These are phyloP conservation scores for Cyathus striatus DNA, from an alignment of 768 basidiomycete species.

Conservation along the genomic window DNA sequence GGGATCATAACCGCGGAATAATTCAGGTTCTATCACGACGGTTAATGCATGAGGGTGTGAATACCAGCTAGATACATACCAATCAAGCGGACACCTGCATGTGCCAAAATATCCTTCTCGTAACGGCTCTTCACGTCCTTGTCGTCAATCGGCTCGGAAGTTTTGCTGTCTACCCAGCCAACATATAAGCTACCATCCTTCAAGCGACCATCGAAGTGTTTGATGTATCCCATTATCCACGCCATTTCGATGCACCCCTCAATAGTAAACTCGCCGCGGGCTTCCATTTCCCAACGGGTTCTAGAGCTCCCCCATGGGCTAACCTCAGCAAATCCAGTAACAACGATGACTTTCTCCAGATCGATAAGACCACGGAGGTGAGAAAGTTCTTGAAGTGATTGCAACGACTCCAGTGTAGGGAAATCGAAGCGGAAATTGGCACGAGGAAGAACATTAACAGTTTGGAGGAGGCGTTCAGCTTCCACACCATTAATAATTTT, in stretches of 20 bases:
- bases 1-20: constrained; percentile 97
- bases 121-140: constrained; percentile 94
- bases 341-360: constrained; percentile 91
- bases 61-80: constrained; percentile 45
- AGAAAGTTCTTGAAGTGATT: constrained; percentile 67
- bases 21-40: constrained; percentile 74
- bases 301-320: constrained; percentile 98
- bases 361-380: constrained; percentile 87
- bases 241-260: constrained; percentile 99
- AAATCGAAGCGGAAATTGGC: constrained; percentile 98
- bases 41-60: constrained; percentile 7
- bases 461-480: constrained; percentile 89
- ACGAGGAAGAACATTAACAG: constrained; percentile 88
- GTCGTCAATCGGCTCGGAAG: constrained; percentile 91
- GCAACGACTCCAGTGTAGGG: constrained; percentile 73
- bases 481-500: constrained; percentile 85
- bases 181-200: constrained; percentile 91
- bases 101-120: constrained; percentile 88
- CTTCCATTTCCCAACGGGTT: constrained; percentile 99
- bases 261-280: constrained; percentile 93
- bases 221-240: constrained; percentile 99
- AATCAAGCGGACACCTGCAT: constrained; percentile 91
- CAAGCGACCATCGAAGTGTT: constrained; percentile 96
- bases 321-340: constrained; percentile 96
- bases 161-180: constrained; percentile 97